phyloP scores from a whole-genome alignment of 176 grass and related monocot species.

The Paspalum notatum region DNA sequence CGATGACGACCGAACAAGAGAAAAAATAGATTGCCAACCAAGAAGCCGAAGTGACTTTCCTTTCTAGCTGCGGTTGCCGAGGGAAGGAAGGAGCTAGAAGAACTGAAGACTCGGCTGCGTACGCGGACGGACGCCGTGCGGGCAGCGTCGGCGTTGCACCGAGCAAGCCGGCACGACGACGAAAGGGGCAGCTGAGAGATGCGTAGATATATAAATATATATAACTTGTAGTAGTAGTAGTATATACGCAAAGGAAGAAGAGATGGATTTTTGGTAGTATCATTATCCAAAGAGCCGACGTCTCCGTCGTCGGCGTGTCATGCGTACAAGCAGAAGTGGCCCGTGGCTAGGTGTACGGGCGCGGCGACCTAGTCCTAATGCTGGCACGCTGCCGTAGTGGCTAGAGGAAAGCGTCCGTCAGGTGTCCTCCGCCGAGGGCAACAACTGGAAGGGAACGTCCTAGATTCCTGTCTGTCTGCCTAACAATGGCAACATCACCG shows the following conservation, averaged over 20 bases:
- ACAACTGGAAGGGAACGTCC: constrained; percentile 50
- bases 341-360: constrained; percentile 27
- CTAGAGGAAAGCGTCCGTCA: too few species aligned
- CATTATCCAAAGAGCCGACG: not conserved
- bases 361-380: not conserved
- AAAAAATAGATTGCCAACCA: not conserved
- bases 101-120: too few species aligned
- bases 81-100: too few species aligned
- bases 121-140: not conserved
- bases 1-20: not conserved
- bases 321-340: not conserved
- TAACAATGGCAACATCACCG: constrained; percentile 17
- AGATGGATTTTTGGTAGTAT: too few species aligned
- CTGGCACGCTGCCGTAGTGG: too few species aligned
- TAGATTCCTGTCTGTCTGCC: constrained; percentile 34
- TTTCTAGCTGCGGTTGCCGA: too few species aligned
- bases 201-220: too few species aligned
- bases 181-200: too few species aligned
- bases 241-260: not conserved
- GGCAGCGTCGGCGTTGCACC: not conserved
- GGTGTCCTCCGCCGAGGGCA: not conserved
- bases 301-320: constrained; percentile 15
- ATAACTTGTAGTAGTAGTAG: too few species aligned
- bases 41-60: too few species aligned
- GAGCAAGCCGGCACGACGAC: not conserved